phyloP scores from a whole-genome alignment of 805 yeast genomes.

The Brettanomyces bruxellensis region DNA sequence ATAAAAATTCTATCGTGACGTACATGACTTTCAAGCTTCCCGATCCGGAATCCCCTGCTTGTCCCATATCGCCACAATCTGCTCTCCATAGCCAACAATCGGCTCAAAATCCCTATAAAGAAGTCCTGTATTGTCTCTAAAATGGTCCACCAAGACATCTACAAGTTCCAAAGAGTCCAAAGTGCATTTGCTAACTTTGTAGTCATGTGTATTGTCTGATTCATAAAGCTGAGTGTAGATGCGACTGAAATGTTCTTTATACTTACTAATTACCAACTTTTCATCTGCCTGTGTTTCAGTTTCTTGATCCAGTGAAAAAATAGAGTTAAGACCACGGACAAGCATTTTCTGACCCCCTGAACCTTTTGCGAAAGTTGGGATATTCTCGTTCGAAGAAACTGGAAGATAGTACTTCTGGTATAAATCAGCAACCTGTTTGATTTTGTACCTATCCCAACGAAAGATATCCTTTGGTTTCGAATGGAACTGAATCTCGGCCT shows the following conservation, averaged over 20 bases:
- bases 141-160: conserved; percentile 3
- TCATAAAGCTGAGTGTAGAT: conserved; percentile 11
- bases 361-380: neutral
- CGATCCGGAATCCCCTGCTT: too few species aligned
- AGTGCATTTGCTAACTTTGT: neutral
- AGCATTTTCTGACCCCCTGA: neutral
- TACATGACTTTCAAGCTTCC: too few species aligned
- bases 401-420: conserved; percentile 25
- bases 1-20: too few species aligned
- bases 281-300: neutral
- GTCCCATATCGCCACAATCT: neutral
- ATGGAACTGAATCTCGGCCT: conserved; percentile 13
- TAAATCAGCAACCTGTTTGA: conserved; percentile 43
- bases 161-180: neutral
- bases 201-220: neutral
- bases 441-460: conserved; percentile 39
- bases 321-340: neutral
- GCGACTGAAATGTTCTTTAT: conserved; percentile 6
- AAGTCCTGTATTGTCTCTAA: conserved; percentile 1
- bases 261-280: neutral
- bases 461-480: conserved; percentile 28
- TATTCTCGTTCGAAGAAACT: neutral
- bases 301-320: neutral
- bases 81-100: neutral
- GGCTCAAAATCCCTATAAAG: neutral